Percentiles rank a stretch among this genome's conserved stretches.
Conservation (phyloP, 2,329 filamentous ascomycete species). For the Apiospora pterosperma region DNA sequence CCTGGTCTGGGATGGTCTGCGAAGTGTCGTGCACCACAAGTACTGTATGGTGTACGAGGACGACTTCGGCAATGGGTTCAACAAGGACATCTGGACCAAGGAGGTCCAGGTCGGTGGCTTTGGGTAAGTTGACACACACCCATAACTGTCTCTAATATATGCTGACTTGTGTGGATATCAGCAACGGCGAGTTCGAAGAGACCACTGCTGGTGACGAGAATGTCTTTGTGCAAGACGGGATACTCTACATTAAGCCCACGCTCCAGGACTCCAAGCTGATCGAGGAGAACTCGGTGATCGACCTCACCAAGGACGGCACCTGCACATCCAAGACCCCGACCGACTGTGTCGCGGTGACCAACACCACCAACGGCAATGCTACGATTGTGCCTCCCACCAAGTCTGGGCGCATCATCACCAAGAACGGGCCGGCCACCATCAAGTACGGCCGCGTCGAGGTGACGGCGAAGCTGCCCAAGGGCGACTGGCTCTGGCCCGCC, state of each 20-base stretch:
- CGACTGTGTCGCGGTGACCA: conserved; percentile 69
- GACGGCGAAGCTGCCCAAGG: conserved; percentile 68
- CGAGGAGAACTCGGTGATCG: conserved; percentile 62
- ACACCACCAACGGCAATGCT: conserved; percentile 65
- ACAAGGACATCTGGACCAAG: conserved; percentile 65
- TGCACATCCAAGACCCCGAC: conserved; percentile 61
- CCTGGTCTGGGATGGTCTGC: conserved; percentile 71
- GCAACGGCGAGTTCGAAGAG: conserved; percentile 78
- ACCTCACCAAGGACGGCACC: conserved; percentile 61
- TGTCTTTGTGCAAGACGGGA: conserved; percentile 66
- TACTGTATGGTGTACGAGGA: conserved; percentile 69
- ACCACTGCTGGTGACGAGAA: conserved; percentile 73
- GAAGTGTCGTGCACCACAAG: conserved; percentile 68
- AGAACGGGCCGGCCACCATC: conserved; percentile 60
- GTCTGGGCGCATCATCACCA: conserved; percentile 76
- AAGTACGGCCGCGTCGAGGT: conserved; percentile 82
- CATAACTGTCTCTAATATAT: background rate
- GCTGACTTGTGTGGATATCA: conserved; percentile 23
- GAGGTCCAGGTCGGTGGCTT: conserved; percentile 74
- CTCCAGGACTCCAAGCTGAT: conserved; percentile 67
- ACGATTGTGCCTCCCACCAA: conserved; percentile 74
- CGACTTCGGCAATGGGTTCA: conserved; percentile 57
- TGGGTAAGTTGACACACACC: conserved; percentile 51
- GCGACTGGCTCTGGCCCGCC: conserved; percentile 90
- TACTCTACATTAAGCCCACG: conserved; percentile 73